Conservation (phyloP, 2,329 filamentous ascomycete genomes). For the Fusarium anguioides region DNA sequence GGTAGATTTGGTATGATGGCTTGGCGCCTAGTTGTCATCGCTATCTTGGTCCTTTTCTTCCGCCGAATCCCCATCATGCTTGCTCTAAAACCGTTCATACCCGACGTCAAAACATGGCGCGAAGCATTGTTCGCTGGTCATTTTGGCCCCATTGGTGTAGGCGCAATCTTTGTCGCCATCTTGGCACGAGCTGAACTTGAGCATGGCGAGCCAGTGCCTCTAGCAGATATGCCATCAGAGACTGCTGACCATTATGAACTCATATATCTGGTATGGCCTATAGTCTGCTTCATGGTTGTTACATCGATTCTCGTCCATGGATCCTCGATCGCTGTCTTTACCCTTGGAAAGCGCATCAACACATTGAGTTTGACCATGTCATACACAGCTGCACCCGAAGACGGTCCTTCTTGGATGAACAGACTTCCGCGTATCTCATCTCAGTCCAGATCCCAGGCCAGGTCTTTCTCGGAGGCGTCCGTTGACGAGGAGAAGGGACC, state of each 20-base stretch:
- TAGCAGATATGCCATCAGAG: conserved; percentile 68
- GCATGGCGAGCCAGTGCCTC: conserved; percentile 77
- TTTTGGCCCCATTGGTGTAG: conserved; percentile 97
- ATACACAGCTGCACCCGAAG: conserved; percentile 89
- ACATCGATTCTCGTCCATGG: conserved; percentile 95
- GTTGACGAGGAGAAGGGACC: conserved; percentile 71
- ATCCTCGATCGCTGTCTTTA: conserved; percentile 98
- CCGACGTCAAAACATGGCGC: conserved; percentile 97
- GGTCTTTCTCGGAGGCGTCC: conserved; percentile 84
- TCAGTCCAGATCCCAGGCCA: conserved; percentile 81
- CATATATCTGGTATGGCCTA: conserved; percentile 92
- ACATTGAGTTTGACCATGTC: conserved; percentile 95
- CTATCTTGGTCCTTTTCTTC: conserved; percentile 94
- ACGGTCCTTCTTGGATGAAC: conserved; percentile 95
- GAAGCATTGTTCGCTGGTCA: conserved; percentile 97
- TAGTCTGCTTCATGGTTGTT: conserved; percentile 93
- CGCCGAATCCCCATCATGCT: conserved; percentile 96
- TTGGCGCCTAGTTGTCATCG: conserved; percentile 93
- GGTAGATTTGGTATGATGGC: conserved; percentile 78
- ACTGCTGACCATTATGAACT: conserved; percentile 72
- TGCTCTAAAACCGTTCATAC: conserved; percentile 88
- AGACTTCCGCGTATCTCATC: conserved; percentile 79
- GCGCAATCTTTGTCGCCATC: conserved; percentile 95
- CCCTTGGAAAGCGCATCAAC: conserved; percentile 97
- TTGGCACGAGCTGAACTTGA: conserved; percentile 93